Evolutionary conservation across 2,329 filamentous ascomycete species (phyloP).

Genomic region (Sphaerostilbella broomeana): DNA sequence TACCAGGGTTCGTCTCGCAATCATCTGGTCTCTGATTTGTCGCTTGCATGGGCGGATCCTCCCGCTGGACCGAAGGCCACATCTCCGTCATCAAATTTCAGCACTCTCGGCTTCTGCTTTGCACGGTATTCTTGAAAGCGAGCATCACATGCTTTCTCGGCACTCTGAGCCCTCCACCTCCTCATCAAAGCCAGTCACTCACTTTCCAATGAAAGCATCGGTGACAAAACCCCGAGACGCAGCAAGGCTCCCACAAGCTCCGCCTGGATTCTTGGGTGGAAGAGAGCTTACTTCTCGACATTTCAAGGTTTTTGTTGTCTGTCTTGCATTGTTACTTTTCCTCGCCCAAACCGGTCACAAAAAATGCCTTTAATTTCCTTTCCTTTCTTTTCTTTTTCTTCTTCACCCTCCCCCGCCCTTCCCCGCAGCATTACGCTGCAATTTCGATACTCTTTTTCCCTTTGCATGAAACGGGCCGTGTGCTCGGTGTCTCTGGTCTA

Average conservation of each 20-base stretch:
- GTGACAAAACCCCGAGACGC: constrained; percentile 10
- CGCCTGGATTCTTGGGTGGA: too few relatives aligned
- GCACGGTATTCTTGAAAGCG: constrained; percentile 8
- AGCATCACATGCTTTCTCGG: constrained; percentile 13
- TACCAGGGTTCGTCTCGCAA: not conserved
- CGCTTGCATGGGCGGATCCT: not conserved
- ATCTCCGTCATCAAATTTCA: not conserved
- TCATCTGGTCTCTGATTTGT: not conserved
- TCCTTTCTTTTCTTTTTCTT: too few relatives aligned
- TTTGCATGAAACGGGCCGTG: too few relatives aligned
- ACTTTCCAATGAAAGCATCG: constrained; percentile 3
- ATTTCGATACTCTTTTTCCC: too few relatives aligned
- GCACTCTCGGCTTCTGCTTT: not conserved
- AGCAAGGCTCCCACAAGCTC: constrained; percentile 5
- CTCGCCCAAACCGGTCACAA: too few relatives aligned
- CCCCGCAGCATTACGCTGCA: too few relatives aligned
- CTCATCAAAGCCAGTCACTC: not conserved
- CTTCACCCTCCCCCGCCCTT: too few relatives aligned
- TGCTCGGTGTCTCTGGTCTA: too few relatives aligned
- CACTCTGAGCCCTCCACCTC: not conserved
- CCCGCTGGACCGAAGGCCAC: not conserved
- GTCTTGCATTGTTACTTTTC: too few relatives aligned
- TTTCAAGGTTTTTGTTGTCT: too few relatives aligned
- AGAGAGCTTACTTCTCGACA: too few relatives aligned
- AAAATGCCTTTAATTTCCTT: too few relatives aligned